Conservation (phyloP, 768 basidiomycete species). For the Pseudohyphozyma bogoriensis region DNA sequence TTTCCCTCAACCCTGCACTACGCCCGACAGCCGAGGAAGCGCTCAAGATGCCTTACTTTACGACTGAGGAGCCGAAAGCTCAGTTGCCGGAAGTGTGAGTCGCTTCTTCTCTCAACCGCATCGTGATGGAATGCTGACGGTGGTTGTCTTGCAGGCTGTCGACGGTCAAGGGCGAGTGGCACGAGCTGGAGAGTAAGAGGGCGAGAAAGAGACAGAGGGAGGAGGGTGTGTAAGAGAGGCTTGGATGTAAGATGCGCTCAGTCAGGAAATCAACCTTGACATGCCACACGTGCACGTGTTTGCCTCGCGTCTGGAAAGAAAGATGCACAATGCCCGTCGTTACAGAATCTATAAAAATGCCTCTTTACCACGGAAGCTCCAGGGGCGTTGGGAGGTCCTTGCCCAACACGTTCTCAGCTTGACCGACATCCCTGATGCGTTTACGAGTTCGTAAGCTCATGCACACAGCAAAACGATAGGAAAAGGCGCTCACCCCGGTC, state of each 20-base stretch:
- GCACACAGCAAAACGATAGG: neutral
- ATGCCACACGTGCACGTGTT: too few species aligned
- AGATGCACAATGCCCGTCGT: too few species aligned
- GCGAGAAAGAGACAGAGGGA: constrained; percentile 41
- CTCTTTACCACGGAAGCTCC: constrained; percentile 43
- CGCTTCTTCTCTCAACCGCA: neutral
- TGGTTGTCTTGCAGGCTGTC: constrained; percentile 47
- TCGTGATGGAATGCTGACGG: neutral
- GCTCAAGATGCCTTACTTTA: constrained; percentile 74
- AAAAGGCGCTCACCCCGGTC: constrained; percentile 36
- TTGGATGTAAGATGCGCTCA: too few species aligned
- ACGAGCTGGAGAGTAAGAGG: constrained; percentile 91
- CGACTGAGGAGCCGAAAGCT: constrained; percentile 61
- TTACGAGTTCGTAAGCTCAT: neutral
- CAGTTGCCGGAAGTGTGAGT: constrained; percentile 69
- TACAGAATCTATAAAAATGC: too few species aligned
- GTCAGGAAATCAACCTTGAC: too few species aligned
- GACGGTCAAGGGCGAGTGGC: constrained; percentile 86
- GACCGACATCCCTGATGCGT: constrained; percentile 43
- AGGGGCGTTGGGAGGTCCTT: constrained; percentile 42
- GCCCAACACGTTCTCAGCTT: constrained; percentile 43
- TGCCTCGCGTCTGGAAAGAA: too few species aligned
- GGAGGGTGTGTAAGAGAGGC: neutral
- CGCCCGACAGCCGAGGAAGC: constrained; percentile 72
- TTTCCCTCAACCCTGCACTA: constrained; percentile 67